Conservation (phyloP, 345 rosid genomes). For the Mercurialis annua region DNA sequence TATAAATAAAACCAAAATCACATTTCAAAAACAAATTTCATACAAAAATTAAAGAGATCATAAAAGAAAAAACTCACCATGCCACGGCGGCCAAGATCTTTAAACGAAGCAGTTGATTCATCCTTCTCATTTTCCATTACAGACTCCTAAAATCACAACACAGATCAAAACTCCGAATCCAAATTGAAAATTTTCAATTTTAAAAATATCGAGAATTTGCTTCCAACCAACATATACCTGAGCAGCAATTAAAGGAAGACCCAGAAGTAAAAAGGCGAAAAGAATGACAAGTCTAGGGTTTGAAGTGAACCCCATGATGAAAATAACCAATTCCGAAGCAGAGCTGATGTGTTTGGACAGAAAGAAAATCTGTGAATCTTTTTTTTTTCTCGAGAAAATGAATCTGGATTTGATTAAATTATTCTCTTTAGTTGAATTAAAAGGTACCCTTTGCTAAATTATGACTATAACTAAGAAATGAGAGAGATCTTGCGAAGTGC, state of each 20-base stretch:
- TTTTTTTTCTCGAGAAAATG: background rate
- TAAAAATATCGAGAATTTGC: background rate
- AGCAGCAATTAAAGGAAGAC: conserved; percentile 8
- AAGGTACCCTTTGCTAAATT: background rate
- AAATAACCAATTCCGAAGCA: background rate
- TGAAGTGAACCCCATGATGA: conserved; percentile 21
- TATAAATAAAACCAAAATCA: background rate
- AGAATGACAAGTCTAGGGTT: conserved; percentile 7
- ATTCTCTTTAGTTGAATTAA: background rate
- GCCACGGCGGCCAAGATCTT: conserved; percentile 92
- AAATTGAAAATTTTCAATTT: background rate
- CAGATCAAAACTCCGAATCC: background rate
- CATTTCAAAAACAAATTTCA: background rate
- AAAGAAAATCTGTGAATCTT: background rate
- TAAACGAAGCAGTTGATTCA: conserved; percentile 41
- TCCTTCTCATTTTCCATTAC: conserved; percentile 43
- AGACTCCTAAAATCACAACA: conserved; percentile 38
- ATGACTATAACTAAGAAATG: background rate
- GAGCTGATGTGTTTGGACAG: background rate
- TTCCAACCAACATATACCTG: conserved; percentile 10
- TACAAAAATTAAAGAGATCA: background rate
- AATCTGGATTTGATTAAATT: background rate
- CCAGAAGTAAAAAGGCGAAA: conserved; percentile 2
- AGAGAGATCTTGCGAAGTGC: conserved; percentile 1
- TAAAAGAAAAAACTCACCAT: conserved; percentile 44